Evolutionary conservation across 225 moss, liverwort and hornwort genomes (phyloP).

Genomic region (Marchantia polymorpha): DNA sequence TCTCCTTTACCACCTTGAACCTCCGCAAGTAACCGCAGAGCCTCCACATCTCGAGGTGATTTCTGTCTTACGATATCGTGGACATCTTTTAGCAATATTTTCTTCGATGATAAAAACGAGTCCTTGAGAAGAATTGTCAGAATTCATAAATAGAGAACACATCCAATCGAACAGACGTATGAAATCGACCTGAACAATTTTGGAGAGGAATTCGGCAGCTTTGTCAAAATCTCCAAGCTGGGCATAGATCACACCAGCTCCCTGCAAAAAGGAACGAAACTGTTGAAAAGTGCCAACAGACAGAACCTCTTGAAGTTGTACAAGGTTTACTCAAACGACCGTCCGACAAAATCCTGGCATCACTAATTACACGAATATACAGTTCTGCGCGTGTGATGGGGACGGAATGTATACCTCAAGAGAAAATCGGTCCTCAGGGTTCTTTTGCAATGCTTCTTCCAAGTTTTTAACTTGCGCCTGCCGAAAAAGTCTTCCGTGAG

Average conservation of each 20-base stretch:
- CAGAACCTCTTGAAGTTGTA: neutral
- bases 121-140: neutral
- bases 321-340: neutral
- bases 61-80: conserved; percentile 46
- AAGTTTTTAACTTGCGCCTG: conserved; percentile 86
- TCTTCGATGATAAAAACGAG: neutral
- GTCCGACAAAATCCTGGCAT: neutral
- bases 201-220: conserved; percentile 70
- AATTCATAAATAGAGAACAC: neutral
- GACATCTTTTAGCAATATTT: neutral
- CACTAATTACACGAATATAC: neutral
- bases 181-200: conserved; percentile 64
- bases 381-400: neutral
- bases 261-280: conserved; percentile 38
- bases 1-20: conserved; percentile 75
- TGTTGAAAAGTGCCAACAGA: neutral
- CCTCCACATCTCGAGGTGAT: conserved; percentile 68
- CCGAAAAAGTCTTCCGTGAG: neutral
- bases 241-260: conserved; percentile 85
- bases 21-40: conserved; percentile 81
- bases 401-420: conserved; percentile 58
- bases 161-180: neutral
- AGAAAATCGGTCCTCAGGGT: conserved; percentile 70
- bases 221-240: conserved; percentile 90
- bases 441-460: conserved; percentile 57